Evolutionary conservation across 768 basidiomycete genomes (phyloP), one percentile per base, ranked within the genome.

Genomic region (Boletellus emodensis): DNA sequence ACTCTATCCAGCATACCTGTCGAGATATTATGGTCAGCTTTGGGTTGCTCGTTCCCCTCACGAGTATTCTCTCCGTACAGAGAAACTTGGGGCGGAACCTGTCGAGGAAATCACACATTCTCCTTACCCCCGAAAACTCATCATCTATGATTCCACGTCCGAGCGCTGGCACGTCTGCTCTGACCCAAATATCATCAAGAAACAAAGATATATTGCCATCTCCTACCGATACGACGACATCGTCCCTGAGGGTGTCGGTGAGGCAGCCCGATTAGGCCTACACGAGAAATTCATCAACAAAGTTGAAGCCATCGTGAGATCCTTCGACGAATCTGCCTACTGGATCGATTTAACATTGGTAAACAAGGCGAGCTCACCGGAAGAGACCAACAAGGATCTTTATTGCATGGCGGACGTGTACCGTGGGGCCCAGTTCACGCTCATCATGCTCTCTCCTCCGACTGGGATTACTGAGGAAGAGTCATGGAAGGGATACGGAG

Each of bases 391-490:
- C 41, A 24, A 52, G 17, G 63, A 65, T 43, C 10, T 65, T 11
- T 62, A 56, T 53, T 51, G 57, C 28, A 63, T 62, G 61, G 51
- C 61, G 4, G 61, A 62, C 12, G 47, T 63, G 7, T 62, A 63
- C 18, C 54, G 49, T 12, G 20, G 46, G 1, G 61, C 61, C 17
- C 46, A 55, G 40, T 65, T 63, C 46, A 62, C 64, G 3, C 54
- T 62, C 8, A 61, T 66, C 37, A 36, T 63, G 39, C 48, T 66
- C 30, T 17, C 0, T n/a, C 49, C 56, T 2, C 12, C 34, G 4
- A 15, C 8, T 1, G 26, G 0, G 3, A 36, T 41, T 30, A 41
- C 44, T n/a, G 32, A 57, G 6, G 35, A 53, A 8, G 17, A 14
- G 2, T 46, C 51, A 28, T 65, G 61, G 61, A 11, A 30, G 7